A percentile compares a stretch with the other conserved stretches of the same genome.
Evolutionary conservation across 2,329 filamentous ascomycete genomes (phyloP).

Genomic region (Mycosphaerelloides madeirae): DNA sequence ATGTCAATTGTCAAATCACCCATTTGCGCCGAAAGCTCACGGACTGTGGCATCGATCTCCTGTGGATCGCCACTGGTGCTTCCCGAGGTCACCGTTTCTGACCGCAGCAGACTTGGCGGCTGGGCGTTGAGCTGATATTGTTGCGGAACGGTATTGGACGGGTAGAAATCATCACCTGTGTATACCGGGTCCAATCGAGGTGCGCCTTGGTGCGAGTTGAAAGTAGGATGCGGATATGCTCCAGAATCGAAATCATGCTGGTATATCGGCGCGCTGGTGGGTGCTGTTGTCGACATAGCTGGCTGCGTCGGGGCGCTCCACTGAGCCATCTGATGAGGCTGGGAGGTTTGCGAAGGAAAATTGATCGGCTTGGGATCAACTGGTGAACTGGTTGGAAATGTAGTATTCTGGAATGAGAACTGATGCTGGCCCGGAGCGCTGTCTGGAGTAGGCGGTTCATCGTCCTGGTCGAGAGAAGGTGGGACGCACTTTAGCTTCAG

Average conservation of each 20-base stretch:
- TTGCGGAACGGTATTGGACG: constrained; percentile 2
- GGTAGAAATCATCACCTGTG: constrained; percentile 15
- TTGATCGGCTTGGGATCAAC: constrained; percentile 10
- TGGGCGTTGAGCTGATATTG: constrained; percentile 18
- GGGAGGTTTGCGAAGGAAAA: constrained; percentile 9
- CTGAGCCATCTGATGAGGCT: constrained; percentile 18
- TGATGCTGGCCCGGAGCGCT: constrained; percentile 22
- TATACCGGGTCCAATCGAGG: constrained; percentile 14
- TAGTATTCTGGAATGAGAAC: constrained; percentile 29
- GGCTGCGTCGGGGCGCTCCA: constrained; percentile 5
- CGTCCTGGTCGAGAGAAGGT: constrained; percentile 74
- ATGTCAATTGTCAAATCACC: constrained; percentile 85
- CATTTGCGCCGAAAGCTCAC: constrained; percentile 54
- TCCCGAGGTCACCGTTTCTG: constrained; percentile 24
- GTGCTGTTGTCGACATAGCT: constrained; percentile 5
- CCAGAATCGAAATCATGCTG: constrained; percentile 14
- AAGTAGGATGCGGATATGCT: constrained; percentile 9
- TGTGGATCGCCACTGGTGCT: constrained; percentile 30
- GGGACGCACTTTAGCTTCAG: constrained; percentile 91
- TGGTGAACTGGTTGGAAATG: constrained; percentile 15
- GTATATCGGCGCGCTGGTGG: constrained; percentile 15
- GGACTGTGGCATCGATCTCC: constrained; percentile 30
- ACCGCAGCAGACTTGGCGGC: constrained; percentile 17
- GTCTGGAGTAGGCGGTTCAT: constrained; percentile 37
- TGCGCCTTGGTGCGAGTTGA: constrained; percentile 11